Base-by-base conservation (phyloP, 495 filamentous ascomycete genomes). In the Daldinia bambusicola region DNA sequence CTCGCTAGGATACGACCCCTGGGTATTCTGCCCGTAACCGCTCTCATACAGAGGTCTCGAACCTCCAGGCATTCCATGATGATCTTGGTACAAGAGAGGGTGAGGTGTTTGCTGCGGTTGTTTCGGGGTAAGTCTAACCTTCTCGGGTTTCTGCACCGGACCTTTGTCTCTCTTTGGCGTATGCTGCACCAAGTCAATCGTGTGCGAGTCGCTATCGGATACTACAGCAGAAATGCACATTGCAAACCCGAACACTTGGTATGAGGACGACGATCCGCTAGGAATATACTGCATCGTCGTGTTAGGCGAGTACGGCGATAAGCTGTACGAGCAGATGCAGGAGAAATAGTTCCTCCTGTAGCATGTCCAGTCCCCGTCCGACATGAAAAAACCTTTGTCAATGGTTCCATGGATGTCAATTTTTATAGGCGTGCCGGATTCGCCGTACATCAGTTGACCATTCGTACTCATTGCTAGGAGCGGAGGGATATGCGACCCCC, bases 331-430 rank as follows among this genome's bases (percentile, higher is more conserved):
- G 79, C 94, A 97, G 31, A 90, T 87, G 53, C 97, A 91, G 0
- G 93, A 90, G 77, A 98, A 97, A 79, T 98, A 98, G 79, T 98
- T 98, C 41, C 95, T 86, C 55, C 95, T 85, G 75, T 98, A 98
- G 80, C 95, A 98, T 0, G 95, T 98, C 95, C 95, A 98, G 66
- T 95, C 92, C 13, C 87, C 84, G 62, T 97, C 95, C 2, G 86
- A 86, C 43, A 90, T 84, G 78, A 98, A 97, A 82, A 97, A 97
- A 1, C 94, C 94, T 75, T 97, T 96, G 75, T 96, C 93, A 63
- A 97, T 94, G 71, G 91, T 90, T 6, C 92, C 93, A 57, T 90
- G 85, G 68, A 98, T 92, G 30, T 93, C 91, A 5, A 92, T 87
- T 63, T 87, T 90, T 60, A 97, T 85, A 9, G 76, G 78, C 2